These are phyloP conservation scores for Begonia loranthoides DNA, from an alignment of 306 rosid species.

Conservation along the genomic window DNA sequence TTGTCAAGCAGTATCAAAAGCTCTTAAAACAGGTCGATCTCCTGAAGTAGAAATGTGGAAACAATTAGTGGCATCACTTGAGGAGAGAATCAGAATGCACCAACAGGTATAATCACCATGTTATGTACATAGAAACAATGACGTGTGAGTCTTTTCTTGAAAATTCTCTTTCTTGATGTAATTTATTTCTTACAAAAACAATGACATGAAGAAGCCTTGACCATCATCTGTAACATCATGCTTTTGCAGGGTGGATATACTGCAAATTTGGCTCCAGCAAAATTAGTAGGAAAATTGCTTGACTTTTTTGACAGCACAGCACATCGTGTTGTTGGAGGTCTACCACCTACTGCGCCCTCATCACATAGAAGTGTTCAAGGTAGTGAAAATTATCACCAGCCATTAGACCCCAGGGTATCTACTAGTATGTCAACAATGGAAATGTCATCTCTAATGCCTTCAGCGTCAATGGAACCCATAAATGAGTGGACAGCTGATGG, in stretches of 20 bases:
- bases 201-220: no score
- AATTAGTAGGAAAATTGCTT: constrained; percentile 68
- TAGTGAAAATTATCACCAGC: constrained; percentile 43
- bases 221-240: no score
- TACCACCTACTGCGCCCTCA: constrained; percentile 77
- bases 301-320: constrained; percentile 86
- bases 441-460: constrained; percentile 71
- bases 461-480: constrained; percentile 78
- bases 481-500: constrained; percentile 55
- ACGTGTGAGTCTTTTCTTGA: no score
- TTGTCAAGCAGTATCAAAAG: constrained; percentile 71
- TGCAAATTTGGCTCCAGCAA: constrained; percentile 61
- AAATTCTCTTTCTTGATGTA: no score
- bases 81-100: constrained; percentile 78
- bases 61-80: constrained; percentile 63
- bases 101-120: constrained; percentile 51
- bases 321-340: constrained; percentile 84
- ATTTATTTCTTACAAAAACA: constrained; percentile 4
- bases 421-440: constrained; percentile 81
- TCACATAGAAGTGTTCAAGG: constrained; percentile 38
- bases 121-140: constrained; percentile 4
- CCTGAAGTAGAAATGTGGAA: constrained; percentile 87
- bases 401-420: constrained; percentile 38
- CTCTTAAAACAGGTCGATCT: constrained; percentile 74
- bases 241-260: constrained; percentile 70